Evolutionary conservation across 2,329 filamentous ascomycete species (phyloP).

Genomic region (Cladosporium halotolerans): DNA sequence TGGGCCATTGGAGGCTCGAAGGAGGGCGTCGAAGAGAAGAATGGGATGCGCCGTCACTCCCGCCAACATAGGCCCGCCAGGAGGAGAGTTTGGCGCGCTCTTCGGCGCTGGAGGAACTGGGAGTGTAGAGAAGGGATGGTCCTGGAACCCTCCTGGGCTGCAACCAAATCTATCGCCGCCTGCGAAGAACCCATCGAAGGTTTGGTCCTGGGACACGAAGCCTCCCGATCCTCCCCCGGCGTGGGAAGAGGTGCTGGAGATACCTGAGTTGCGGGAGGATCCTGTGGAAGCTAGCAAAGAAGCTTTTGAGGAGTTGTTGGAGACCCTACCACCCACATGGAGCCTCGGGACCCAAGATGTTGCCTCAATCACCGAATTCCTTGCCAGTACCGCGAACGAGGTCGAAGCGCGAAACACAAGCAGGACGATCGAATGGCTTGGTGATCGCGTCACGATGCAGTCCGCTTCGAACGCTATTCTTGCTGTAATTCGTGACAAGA

Average conservation of each 20-base stretch:
- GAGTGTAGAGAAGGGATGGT: conserved; percentile 18
- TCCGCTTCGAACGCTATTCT: not conserved
- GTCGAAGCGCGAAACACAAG: conserved; percentile 19
- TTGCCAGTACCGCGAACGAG: conserved; percentile 22
- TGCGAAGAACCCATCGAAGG: not conserved
- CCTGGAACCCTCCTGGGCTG: conserved; percentile 20
- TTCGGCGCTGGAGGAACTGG: conserved; percentile 20
- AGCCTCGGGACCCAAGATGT: conserved; percentile 1
- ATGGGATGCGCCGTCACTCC: conserved; percentile 37
- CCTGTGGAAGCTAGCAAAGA: conserved; percentile 16
- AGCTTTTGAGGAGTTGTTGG: conserved; percentile 20
- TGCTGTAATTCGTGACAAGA: conserved; percentile 1
- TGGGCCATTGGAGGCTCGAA: conserved; percentile 56
- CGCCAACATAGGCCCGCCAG: conserved; percentile 5
- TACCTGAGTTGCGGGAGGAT: conserved; percentile 9
- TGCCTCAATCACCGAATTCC: conserved; percentile 17
- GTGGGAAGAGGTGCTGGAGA: conserved; percentile 5
- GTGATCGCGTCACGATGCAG: not conserved
- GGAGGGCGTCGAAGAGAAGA: conserved; percentile 49
- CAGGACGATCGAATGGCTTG: conserved; percentile 20
- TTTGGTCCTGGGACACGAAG: not conserved
- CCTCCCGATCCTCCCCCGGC: not conserved
- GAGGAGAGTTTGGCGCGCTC: conserved; percentile 25
- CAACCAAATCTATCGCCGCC: conserved; percentile 8
- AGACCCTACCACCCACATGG: not conserved